These are phyloP conservation scores for Lophiotrema nucula DNA, from an alignment of 495 filamentous ascomycete species.

Conservation along the genomic window DNA sequence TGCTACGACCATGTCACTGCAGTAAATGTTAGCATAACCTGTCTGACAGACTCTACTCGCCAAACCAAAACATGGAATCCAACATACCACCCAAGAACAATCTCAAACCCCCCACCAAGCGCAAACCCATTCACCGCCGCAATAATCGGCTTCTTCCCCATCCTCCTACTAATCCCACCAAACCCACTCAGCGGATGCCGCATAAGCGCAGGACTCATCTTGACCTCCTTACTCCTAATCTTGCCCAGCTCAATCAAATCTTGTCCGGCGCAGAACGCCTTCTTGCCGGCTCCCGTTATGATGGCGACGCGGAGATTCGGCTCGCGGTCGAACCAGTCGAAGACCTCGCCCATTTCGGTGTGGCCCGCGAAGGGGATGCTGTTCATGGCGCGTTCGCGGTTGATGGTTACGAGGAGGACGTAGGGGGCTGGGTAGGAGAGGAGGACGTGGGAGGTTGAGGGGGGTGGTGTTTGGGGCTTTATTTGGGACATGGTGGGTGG, in stretches of 20 bases:
- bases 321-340: slow-evolving; percentile 58
- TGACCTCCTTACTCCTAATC: slow-evolving; percentile 14
- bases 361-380: slow-evolving; percentile 47
- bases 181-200: slow-evolving; percentile 36
- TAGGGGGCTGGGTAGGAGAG: slow-evolving; percentile 37
- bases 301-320: slow-evolving; percentile 55
- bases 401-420: slow-evolving; percentile 38
- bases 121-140: slow-evolving; percentile 40
- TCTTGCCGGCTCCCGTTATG: slow-evolving; percentile 53
- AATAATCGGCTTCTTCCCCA: slow-evolving; percentile 38
- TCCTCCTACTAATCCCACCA: slow-evolving; percentile 32
- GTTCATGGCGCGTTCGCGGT: slow-evolving; percentile 35
- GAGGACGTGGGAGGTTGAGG: slow-evolving; percentile 28
- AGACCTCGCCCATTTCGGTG: slow-evolving; percentile 52
- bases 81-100: slow-evolving; percentile 36
- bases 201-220: slow-evolving; percentile 18
- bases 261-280: slow-evolving; percentile 60
- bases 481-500: slow-evolving; percentile 3
- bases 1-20: slow-evolving; percentile 39
- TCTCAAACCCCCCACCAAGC: slow-evolving; percentile 39
- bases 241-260: slow-evolving; percentile 46
- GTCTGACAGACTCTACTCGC: neutral
- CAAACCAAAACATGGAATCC: neutral
- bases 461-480: slow-evolving; percentile 25
- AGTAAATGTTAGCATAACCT: neutral